Base-by-base conservation (phyloP, 192 early-diverging fungal species). In the Pecoramyces ruminantium region DNA sequence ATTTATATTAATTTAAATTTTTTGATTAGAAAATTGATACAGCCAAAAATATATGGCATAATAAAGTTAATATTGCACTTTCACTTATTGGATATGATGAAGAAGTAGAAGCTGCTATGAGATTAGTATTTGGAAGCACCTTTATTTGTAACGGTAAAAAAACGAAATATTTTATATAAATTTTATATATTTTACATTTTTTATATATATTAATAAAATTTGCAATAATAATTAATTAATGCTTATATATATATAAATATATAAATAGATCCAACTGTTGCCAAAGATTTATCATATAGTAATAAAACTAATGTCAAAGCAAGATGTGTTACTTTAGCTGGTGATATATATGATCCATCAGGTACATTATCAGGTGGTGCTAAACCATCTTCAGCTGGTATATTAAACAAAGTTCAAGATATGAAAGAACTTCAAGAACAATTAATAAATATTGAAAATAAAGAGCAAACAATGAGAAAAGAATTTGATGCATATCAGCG, bases 301-400 rank as follows among this genome's bases (percentile, higher is more conserved):
- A 90, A 93, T 67, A 18, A 67, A 67, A 67, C 51, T 79, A 87
- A 87, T 77, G 92, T 99, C 39, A 88, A 91, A 21, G 84, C 91
- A 77, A 93, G 94, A 80, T 96, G 94, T n/a, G 94, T 99, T n/a
- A 98, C 98, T 6, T 84, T 94, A 0, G 96, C 98, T 38, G 98
- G 98, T 58, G 98, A 99, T 85, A 89, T 95, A 5, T 99, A 99
- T 84, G 96, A 98, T 82, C 97, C 98, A 15, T 90, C 91, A 21
- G 98, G 98, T 30, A 93, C 93, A 6, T 89, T 99, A 81, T 93
- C 95, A 18, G 98, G 98, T 80, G 98, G 98, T 4, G 93, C 96
- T 12, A 91, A 90, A 82, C 89, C 95, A 5, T 86, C 85, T 15
- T 92, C 92, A 12, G 85, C 88, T 0, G 95, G 95, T 4, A 86